phyloP scores from a whole-genome alignment of 352 stramenopile species.

The Plasmopara halstedii region DNA sequence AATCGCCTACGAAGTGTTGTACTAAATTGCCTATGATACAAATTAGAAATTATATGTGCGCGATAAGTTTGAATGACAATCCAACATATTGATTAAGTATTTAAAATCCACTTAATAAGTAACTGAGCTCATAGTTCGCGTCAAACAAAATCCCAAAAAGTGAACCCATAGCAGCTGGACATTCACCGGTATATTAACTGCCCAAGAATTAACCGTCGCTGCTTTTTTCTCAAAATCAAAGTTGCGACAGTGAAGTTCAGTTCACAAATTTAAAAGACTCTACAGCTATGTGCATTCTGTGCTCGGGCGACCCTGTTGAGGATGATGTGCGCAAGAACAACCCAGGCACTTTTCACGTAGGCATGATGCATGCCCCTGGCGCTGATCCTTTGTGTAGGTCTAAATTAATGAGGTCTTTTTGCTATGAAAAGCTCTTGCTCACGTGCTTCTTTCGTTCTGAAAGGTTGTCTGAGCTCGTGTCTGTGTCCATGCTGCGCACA shows the following conservation, averaged over 20 bases:
- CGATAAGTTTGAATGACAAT: no score
- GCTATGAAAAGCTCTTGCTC: not conserved
- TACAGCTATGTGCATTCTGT: constrained; percentile 52
- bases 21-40: no score
- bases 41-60: no score
- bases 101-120: no score
- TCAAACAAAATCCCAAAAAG: no score
- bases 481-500: constrained; percentile 87
- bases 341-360: constrained; percentile 70
- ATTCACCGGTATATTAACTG: no score
- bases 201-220: constrained; percentile 2
- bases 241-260: constrained; percentile 1
- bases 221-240: constrained; percentile 4
- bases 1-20: no score
- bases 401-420: not conserved
- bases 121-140: no score
- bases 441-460: constrained; percentile 2
- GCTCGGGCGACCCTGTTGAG: constrained; percentile 58
- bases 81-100: no score
- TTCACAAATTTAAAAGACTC: not conserved
- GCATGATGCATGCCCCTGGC: constrained; percentile 81
- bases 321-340: constrained; percentile 66
- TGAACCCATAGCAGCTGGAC: no score
- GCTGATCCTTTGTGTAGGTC: constrained; percentile 79
- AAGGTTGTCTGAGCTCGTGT: constrained; percentile 60